Evolutionary conservation across 2,329 filamentous ascomycete genomes (phyloP).

Genomic region (Alternaria sp.): DNA sequence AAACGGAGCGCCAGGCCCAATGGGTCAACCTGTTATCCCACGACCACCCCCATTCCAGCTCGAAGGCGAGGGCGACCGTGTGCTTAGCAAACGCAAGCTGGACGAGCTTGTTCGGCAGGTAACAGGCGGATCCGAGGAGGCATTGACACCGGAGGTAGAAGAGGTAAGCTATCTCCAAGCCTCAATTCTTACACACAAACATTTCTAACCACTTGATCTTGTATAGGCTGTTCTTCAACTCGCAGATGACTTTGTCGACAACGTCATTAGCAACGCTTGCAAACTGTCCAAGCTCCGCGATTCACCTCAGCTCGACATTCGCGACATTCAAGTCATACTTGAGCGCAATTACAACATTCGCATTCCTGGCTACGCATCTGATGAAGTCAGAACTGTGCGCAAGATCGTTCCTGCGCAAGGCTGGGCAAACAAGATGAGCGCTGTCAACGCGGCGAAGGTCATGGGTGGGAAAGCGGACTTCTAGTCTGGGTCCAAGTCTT

Average conservation of each 20-base stretch:
- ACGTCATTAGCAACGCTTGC: conserved; percentile 85
- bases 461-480: conserved; percentile 59
- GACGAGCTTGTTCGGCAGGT: conserved; percentile 95
- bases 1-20: conserved; percentile 79
- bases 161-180: conserved; percentile 68
- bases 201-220: not conserved
- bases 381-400: conserved; percentile 92
- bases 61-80: conserved; percentile 89
- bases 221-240: conserved; percentile 82
- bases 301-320: conserved; percentile 85
- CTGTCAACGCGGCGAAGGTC: conserved; percentile 91
- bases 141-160: conserved; percentile 90
- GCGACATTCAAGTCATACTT: conserved; percentile 65
- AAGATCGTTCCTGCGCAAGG: conserved; percentile 88
- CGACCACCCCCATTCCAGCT: conserved; percentile 86
- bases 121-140: conserved; percentile 81
- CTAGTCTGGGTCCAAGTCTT: conserved; percentile 20
- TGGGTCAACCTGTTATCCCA: conserved; percentile 85
- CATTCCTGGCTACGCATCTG: conserved; percentile 92
- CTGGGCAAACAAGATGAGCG: conserved; percentile 98
- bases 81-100: conserved; percentile 97
- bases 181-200: not conserved
- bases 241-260: conserved; percentile 94
- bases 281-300: conserved; percentile 92
- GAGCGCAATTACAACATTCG: conserved; percentile 76